phyloP scores from a whole-genome alignment of 371 early-diverging fungal genomes.

The Circinella umbellata region DNA sequence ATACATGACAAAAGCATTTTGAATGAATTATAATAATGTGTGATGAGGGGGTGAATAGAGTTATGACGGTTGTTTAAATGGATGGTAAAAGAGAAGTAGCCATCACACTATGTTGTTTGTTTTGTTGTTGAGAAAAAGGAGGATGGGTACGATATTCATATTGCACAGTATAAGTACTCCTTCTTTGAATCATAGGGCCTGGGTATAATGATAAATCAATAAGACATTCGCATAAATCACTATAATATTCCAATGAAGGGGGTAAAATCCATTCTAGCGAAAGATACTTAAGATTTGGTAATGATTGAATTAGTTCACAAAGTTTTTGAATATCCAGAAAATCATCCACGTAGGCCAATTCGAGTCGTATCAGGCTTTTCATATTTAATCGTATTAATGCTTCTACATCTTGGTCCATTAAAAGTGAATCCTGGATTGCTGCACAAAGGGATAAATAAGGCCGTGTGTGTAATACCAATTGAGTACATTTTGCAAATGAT shows the following conservation, averaged over 20 bases:
- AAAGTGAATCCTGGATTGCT: constrained; percentile 32
- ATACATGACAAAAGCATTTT: no score
- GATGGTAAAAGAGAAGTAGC: no score
- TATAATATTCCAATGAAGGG: constrained; percentile 15
- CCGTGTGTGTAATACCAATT: constrained; percentile 20
- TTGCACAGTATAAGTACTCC: not conserved
- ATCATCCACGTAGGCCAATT: constrained; percentile 27
- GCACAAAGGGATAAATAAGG: constrained; percentile 33
- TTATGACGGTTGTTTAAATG: no score
- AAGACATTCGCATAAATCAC: constrained; percentile 8
- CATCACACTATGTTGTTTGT: no score
- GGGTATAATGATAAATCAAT: constrained; percentile 8
- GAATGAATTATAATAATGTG: no score
- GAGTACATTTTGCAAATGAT: constrained; percentile 22
- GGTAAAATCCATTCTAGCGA: constrained; percentile 30
- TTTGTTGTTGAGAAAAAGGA: no score
- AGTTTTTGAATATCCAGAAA: constrained; percentile 14
- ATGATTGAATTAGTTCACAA: constrained; percentile 10
- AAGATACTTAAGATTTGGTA: constrained; percentile 21
- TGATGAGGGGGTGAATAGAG: no score
- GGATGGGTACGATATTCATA: not conserved
- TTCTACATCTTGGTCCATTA: constrained; percentile 26
- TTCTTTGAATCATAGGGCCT: not conserved
- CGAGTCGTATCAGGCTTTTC: constrained; percentile 11
- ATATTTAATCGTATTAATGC: constrained; percentile 17